These are phyloP conservation scores for Colletotrichum salicis DNA, from an alignment of 2,329 filamentous ascomycete genomes.

Conservation along the genomic window DNA sequence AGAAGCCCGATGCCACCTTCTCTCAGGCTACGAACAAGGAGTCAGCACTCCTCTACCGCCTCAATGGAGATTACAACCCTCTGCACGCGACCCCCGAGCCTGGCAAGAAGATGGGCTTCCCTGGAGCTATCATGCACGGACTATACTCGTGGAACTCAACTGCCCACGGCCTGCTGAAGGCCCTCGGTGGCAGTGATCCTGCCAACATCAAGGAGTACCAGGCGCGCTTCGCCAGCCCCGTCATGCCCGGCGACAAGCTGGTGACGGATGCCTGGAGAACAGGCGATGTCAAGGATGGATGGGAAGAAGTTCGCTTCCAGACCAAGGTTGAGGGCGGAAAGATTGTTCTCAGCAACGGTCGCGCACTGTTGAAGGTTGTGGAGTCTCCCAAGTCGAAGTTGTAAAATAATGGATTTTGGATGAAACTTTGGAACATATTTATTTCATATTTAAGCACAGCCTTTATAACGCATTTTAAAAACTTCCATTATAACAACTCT, in stretches of 20 bases:
- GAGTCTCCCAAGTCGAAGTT: conserved; percentile 70
- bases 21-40: conserved; percentile 77
- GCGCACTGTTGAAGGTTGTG: conserved; percentile 78
- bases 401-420: conserved; percentile 48
- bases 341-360: conserved; percentile 87
- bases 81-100: conserved; percentile 89
- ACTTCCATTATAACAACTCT: not conserved
- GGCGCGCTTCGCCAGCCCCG: conserved; percentile 86
- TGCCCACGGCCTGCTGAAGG: conserved; percentile 77
- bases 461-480: not conserved
- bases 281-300: conserved; percentile 72
- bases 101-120: conserved; percentile 89
- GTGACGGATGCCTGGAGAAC: conserved; percentile 84
- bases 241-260: conserved; percentile 84
- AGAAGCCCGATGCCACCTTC: conserved; percentile 76
- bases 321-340: conserved; percentile 83
- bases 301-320: conserved; percentile 85
- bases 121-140: conserved; percentile 88
- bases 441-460: not conserved
- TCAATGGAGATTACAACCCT: conserved; percentile 96
- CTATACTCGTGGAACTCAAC: conserved; percentile 88
- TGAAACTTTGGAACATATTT: not conserved
- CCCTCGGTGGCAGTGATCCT: conserved; percentile 80
- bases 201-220: conserved; percentile 89
- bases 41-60: conserved; percentile 80